These are phyloP conservation scores for Puccinia hordei DNA, from an alignment of 1,284 basidiomycete genomes.

Conservation along the genomic window DNA sequence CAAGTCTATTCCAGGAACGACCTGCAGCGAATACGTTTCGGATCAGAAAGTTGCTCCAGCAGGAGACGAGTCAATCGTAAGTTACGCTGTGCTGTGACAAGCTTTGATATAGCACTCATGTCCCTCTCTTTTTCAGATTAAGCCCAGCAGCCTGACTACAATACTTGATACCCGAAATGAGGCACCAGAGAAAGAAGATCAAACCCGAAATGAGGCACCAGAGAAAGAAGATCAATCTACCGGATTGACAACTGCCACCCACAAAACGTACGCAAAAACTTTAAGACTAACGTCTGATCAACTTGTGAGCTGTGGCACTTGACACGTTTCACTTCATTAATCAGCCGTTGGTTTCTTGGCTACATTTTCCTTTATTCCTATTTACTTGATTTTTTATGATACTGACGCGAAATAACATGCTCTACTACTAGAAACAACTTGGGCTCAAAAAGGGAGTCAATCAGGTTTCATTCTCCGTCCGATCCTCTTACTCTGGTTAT, in stretches of 20 bases:
- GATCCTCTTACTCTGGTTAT: slow-evolving; percentile 76
- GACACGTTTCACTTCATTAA: neutral
- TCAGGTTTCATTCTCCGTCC: slow-evolving; percentile 86
- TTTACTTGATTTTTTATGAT: neutral
- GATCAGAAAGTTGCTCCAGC: neutral
- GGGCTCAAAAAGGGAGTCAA: slow-evolving; percentile 87
- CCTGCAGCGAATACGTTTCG: neutral
- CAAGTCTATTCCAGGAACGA: slow-evolving; percentile 13
- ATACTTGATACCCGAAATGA: neutral
- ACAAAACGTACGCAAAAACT: slow-evolving; percentile 82
- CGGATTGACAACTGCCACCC: neutral
- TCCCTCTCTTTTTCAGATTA: neutral
- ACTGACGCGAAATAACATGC: neutral
- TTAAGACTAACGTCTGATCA: slow-evolving; percentile 82
- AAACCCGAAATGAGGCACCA: slow-evolving; percentile 51
- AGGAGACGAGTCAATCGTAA: slow-evolving; percentile 27
- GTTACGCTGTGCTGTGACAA: neutral
- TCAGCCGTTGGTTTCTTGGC: slow-evolving; percentile 5
- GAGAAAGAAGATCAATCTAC: slow-evolving; percentile 52
- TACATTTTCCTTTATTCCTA: neutral
- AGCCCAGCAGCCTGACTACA: neutral
- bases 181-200: slow-evolving; percentile 54
- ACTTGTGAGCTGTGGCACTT: slow-evolving; percentile 64
- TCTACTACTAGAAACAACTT: slow-evolving; percentile 69
- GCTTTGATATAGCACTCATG: slow-evolving; percentile 4